Percentiles rank a stretch among this genome's conserved stretches.
Conservation (phyloP, 2,329 filamentous ascomycete species). For the Drechslera avenae region DNA sequence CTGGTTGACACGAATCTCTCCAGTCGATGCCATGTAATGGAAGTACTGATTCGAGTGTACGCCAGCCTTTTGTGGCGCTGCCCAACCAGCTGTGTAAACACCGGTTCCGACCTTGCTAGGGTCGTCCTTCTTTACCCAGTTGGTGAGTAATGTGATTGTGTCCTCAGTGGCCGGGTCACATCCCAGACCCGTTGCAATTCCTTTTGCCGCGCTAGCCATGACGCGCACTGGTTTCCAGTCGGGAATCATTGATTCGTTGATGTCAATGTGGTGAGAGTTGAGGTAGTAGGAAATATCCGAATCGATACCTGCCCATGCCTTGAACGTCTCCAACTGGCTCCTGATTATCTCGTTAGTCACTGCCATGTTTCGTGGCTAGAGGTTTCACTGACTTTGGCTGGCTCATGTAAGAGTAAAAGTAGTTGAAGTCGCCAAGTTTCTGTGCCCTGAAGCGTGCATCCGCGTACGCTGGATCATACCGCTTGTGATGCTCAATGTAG, state of each 20-base stretch:
- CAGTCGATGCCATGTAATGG: slow-evolving; percentile 84
- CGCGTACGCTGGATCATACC: slow-evolving; percentile 89
- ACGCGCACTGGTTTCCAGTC: slow-evolving; percentile 80
- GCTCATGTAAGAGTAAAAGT: slow-evolving; percentile 97
- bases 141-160: slow-evolving; percentile 87
- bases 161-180: slow-evolving; percentile 85
- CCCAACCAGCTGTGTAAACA: slow-evolving; percentile 95
- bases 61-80: slow-evolving; percentile 86
- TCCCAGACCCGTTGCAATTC: slow-evolving; percentile 77
- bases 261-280: slow-evolving; percentile 92
- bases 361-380: background rate
- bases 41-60: slow-evolving; percentile 99
- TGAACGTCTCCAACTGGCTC: slow-evolving; percentile 90
- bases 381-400: slow-evolving; percentile 63
- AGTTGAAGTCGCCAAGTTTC: slow-evolving; percentile 91
- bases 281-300: slow-evolving; percentile 96
- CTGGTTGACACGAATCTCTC: slow-evolving; percentile 89
- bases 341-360: slow-evolving; percentile 78
- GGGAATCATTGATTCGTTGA: slow-evolving; percentile 89
- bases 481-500: slow-evolving; percentile 96
- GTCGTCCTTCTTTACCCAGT: slow-evolving; percentile 78
- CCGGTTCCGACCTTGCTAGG: slow-evolving; percentile 76
- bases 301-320: slow-evolving; percentile 88
- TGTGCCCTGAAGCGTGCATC: slow-evolving; percentile 80
- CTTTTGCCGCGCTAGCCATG: slow-evolving; percentile 76